Evolutionary conservation across 345 rosid species (phyloP).

Genomic region (Syzygium grande): DNA sequence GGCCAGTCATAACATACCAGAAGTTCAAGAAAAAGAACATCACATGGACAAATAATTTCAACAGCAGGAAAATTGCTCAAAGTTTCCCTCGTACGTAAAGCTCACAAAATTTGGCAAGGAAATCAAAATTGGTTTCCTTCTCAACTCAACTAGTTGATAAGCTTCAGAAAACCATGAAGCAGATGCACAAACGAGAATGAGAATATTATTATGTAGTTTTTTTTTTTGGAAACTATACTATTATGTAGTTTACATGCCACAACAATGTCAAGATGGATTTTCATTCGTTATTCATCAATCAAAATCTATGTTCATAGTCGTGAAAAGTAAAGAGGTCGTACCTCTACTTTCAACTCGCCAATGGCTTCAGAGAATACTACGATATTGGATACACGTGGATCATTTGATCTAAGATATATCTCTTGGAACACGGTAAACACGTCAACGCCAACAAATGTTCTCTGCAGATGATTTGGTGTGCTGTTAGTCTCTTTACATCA

Average conservation of each 20-base stretch:
- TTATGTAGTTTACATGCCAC: background rate
- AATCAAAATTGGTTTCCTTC: background rate
- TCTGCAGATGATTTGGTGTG: slow-evolving; percentile 27
- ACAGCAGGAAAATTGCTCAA: background rate
- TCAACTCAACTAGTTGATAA: background rate
- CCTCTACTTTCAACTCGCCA: slow-evolving; percentile 97
- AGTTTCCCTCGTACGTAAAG: background rate
- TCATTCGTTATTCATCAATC: background rate
- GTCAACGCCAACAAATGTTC: slow-evolving; percentile 93
- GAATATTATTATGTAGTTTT: accelerated
- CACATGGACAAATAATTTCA: background rate
- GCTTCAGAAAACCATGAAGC: background rate
- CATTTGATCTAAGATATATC: slow-evolving; percentile 56
- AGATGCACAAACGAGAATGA: background rate
- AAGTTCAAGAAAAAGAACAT: background rate
- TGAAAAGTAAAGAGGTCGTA: slow-evolving; percentile 8
- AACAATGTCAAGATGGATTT: background rate
- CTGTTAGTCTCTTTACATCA: background rate
- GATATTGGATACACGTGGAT: slow-evolving; percentile 85
- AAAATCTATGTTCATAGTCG: background rate
- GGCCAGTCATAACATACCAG: background rate
- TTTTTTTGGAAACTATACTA: background rate
- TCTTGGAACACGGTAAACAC: slow-evolving; percentile 87
- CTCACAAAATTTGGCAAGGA: background rate
- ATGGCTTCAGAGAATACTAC: slow-evolving; percentile 73